A percentile compares a stretch with the other conserved stretches of the same genome.
Evolutionary conservation across 2,329 filamentous ascomycete genomes (phyloP).

Genomic region (Venturia aucupariae): DNA sequence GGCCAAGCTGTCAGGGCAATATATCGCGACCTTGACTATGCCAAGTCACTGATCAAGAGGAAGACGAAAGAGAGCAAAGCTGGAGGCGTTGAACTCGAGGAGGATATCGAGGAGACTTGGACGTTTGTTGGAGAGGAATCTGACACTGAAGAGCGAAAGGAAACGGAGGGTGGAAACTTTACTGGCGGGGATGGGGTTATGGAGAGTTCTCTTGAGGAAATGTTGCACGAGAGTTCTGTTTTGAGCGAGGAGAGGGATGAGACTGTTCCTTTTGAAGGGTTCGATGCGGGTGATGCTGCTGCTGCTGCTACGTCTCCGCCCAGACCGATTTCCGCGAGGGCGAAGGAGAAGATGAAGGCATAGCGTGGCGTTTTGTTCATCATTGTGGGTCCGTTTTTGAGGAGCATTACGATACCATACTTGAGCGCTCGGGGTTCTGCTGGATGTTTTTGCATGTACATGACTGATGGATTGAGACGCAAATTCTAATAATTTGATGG

Average conservation of each 20-base stretch:
- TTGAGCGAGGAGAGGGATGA: neutral
- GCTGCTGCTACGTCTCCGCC: neutral
- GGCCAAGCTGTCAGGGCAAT: conserved; percentile 75
- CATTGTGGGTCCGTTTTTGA: neutral
- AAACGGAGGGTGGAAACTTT: neutral
- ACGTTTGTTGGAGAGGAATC: conserved; percentile 65
- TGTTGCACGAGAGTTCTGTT: neutral
- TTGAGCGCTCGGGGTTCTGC: neutral
- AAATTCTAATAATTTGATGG: neutral
- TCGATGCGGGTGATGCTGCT: neutral
- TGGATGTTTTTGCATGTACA: neutral
- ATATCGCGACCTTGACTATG: conserved; percentile 85
- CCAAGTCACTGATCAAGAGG: conserved; percentile 66
- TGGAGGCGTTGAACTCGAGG: conserved; percentile 16
- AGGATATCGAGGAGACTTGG: conserved; percentile 44
- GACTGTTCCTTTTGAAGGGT: neutral
- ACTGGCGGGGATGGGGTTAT: neutral
- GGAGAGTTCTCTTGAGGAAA: neutral
- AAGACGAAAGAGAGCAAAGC: neutral
- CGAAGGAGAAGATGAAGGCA: neutral
- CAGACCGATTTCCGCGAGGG: neutral
- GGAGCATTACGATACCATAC: neutral
- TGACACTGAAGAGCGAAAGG: conserved; percentile 26
- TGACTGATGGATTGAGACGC: neutral
- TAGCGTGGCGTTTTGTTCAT: conserved; percentile 1